phyloP scores from a whole-genome alignment of 2,329 filamentous ascomycete species.

The Exophiala bonariae region DNA sequence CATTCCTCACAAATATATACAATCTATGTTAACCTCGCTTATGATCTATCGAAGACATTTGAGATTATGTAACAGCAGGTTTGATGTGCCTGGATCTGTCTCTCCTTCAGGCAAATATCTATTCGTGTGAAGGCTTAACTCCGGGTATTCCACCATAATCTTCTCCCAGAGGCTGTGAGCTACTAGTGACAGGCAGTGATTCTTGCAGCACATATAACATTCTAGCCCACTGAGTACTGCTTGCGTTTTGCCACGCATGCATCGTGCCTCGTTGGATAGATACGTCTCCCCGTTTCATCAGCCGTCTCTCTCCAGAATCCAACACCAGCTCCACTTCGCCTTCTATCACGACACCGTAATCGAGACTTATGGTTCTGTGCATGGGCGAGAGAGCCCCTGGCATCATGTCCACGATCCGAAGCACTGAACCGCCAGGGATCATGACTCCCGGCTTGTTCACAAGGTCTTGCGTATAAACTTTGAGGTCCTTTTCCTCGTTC shows the following conservation, averaged over 20 bases:
- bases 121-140: conserved; percentile 2
- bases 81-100: too few species aligned
- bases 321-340: conserved; percentile 53
- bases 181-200: conserved; percentile 7
- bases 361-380: conserved; percentile 56
- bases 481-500: conserved; percentile 13
- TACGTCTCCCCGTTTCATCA: conserved; percentile 52
- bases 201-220: conserved; percentile 26
- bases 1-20: too few species aligned
- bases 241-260: conserved; percentile 40
- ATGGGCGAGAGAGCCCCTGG: conserved; percentile 45
- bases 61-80: too few species aligned
- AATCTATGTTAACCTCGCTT: too few species aligned
- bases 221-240: conserved; percentile 16
- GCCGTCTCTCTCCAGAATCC: conserved; percentile 49
- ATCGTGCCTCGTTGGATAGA: conserved; percentile 52
- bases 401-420: conserved; percentile 43
- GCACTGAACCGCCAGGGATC: conserved; percentile 20
- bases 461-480: conserved; percentile 11
- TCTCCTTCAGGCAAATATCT: too few species aligned
- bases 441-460: conserved; percentile 17
- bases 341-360: conserved; percentile 56
- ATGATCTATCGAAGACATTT: too few species aligned
- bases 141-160: conserved; percentile 21
- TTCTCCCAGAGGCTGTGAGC: conserved; percentile 14